These are phyloP conservation scores for Ganoderma resinaceum DNA, from an alignment of 1,284 basidiomycete genomes.

Conservation along the genomic window DNA sequence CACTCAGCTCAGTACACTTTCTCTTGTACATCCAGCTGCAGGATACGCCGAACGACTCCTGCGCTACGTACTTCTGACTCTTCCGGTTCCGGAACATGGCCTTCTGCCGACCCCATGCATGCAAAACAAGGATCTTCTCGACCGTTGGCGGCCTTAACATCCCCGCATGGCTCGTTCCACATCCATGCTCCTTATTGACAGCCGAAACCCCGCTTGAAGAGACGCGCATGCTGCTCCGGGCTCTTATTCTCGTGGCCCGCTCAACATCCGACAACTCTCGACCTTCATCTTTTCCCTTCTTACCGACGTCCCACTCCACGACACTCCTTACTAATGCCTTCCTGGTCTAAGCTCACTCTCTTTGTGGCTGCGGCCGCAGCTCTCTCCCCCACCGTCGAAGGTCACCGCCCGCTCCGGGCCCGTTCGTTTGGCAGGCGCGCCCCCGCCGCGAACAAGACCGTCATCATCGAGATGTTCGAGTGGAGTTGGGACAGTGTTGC, in stretches of 20 bases:
- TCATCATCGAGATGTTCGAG: slow-evolving; percentile 45
- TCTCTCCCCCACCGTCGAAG: slow-evolving; percentile 8
- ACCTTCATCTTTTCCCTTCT: not conserved
- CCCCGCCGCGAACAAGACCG: slow-evolving; percentile 28
- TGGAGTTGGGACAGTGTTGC: slow-evolving; percentile 60
- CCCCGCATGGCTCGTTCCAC: not conserved
- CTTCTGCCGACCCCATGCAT: no score
- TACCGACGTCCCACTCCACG: not conserved
- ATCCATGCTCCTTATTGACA: not conserved
- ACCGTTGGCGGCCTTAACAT: not conserved
- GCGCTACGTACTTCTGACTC: no score
- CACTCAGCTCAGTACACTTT: no score
- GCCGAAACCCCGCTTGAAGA: not conserved
- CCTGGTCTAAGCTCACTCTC: slow-evolving; percentile 18
- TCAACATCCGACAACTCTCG: not conserved
- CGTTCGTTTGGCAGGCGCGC: slow-evolving; percentile 17
- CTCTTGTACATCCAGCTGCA: no score
- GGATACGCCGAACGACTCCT: no score
- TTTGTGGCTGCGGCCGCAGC: slow-evolving; percentile 13
- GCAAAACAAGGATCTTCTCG: no score
- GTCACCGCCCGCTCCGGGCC: slow-evolving; percentile 3
- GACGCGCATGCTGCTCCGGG: not conserved
- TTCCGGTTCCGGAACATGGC: no score
- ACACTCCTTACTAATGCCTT: slow-evolving; percentile 13
- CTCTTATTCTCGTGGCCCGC: not conserved